Evolutionary conservation across 257 asterid species (phyloP), one percentile per base, ranked within the genome.

Genomic region (Leptodermis oblonga): DNA sequence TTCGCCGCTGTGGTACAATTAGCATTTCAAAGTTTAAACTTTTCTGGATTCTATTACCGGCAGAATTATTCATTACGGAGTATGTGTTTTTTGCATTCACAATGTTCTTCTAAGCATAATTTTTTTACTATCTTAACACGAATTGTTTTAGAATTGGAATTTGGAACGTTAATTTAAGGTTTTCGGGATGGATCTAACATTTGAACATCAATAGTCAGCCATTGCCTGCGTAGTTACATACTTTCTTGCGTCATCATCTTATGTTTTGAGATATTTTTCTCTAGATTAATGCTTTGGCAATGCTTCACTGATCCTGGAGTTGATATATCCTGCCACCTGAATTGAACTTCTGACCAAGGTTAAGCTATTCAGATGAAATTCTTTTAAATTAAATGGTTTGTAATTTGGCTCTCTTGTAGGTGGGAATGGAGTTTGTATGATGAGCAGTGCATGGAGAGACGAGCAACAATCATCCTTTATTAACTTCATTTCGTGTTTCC

Each of bases 381-480:
- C 2, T 60, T 13, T 20, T 48, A 67, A 53, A 60, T 67, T 69
- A 34, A 60, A 13, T 36, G 28, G 63, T 60, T 49, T 10, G 49
- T 33, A 17, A 20, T 55, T 54, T 65, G 67, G 69, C 72, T 52
- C 49, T 66, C 54, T 52, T 84, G 84, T 83, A 91, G 97, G 86
- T 66, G 63, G 81, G 76, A 82, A 60, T 62, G 99, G 96, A 3
- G 96, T 91, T 69, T 94, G 97, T 76, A 86, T 94, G 65, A 91
- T 91, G 97, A 85, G 88, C 70, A 85, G 79, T 67, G 23, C 83
- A 23, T 94, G 99, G 99, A 89, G 83, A 71, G 86, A 85, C 58
- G 88, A 73, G 56, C 99, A 89, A 7, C 95, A 87, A 53, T 88
- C 96, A 49, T 83, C 95, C 72, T 91, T 89, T 84, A 87, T 94